Conservation (phyloP, 805 yeast species). For the Metschnikowia cubensis region DNA sequence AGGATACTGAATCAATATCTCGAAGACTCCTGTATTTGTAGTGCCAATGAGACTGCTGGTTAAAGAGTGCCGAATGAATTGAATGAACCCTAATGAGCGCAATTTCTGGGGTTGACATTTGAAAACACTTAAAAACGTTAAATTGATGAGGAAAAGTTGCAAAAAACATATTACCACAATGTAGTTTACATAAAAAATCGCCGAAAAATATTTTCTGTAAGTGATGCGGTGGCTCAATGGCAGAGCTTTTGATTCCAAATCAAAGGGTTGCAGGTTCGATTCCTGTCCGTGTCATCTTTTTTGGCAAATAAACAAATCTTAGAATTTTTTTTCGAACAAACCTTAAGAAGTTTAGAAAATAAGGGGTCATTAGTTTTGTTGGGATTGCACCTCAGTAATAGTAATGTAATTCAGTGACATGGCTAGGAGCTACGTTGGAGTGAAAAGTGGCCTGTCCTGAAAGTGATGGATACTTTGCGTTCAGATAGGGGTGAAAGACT, state of each 20-base stretch:
- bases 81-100: background rate
- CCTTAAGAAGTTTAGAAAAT: too few relatives aligned
- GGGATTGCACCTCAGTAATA: too few relatives aligned
- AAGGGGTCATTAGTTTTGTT: too few relatives aligned
- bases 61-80: background rate
- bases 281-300: constrained; percentile 23
- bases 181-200: too few relatives aligned
- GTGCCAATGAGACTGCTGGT: background rate
- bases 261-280: constrained; percentile 25
- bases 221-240: constrained; percentile 24
- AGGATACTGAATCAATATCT: too few relatives aligned
- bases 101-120: background rate
- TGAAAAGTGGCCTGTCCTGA: background rate
- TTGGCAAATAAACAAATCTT: background rate
- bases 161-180: too few relatives aligned
- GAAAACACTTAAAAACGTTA: background rate
- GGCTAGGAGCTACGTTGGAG: background rate
- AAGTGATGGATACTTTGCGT: constrained; percentile 10
- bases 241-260: constrained; percentile 24
- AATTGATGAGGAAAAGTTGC: too few relatives aligned
- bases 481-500: constrained; percentile 27
- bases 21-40: background rate
- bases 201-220: background rate
- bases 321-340: too few relatives aligned
- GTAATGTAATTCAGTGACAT: background rate